A percentile compares a stretch with the other conserved stretches of the same genome.
Conservation (phyloP, 23 red algal species). For the Agarophyton chilense region DNA sequence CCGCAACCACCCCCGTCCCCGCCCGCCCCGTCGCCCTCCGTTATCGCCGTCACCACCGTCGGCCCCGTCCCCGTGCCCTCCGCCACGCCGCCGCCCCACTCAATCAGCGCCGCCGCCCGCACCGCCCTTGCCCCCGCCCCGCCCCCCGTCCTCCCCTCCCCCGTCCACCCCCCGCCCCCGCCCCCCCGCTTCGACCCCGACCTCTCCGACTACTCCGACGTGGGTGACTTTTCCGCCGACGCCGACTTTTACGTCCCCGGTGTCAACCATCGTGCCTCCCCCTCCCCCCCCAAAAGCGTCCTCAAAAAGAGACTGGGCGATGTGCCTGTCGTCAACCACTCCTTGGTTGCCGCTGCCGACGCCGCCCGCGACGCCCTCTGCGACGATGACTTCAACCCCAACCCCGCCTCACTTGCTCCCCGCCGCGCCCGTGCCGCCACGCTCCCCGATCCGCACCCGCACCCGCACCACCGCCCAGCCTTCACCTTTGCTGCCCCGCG, state of each 20-base stretch:
- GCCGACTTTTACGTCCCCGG: constrained; percentile 61
- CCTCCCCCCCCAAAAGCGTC: constrained; percentile 19
- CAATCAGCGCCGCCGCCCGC: constrained; percentile 3
- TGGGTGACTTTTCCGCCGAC: constrained; percentile 39
- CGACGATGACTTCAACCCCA: not conserved
- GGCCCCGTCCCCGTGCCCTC: not conserved
- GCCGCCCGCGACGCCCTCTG: not conserved
- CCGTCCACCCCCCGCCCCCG: not conserved
- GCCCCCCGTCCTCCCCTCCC: constrained; percentile 1
- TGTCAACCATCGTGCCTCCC: constrained; percentile 38
- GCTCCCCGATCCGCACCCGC: not conserved
- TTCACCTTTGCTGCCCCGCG: too few relatives aligned
- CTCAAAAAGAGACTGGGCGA: not conserved
- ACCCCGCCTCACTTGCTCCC: not conserved
- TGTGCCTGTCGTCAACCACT: constrained; percentile 12
- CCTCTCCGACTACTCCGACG: constrained; percentile 43
- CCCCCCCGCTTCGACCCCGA: constrained; percentile 18
- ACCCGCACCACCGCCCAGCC: too few relatives aligned
- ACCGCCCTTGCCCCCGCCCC: not conserved
- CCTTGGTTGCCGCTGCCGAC: not conserved
- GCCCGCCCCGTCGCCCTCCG: not conserved
- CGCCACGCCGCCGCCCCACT: not conserved
- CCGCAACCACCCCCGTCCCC: not conserved
- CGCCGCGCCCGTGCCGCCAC: not conserved
- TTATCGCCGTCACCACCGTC: not conserved